A percentile compares a stretch with the other conserved stretches of the same genome.
Conservation (phyloP, 1,284 basidiomycete genomes). For the Agroathelia rolfsii region DNA sequence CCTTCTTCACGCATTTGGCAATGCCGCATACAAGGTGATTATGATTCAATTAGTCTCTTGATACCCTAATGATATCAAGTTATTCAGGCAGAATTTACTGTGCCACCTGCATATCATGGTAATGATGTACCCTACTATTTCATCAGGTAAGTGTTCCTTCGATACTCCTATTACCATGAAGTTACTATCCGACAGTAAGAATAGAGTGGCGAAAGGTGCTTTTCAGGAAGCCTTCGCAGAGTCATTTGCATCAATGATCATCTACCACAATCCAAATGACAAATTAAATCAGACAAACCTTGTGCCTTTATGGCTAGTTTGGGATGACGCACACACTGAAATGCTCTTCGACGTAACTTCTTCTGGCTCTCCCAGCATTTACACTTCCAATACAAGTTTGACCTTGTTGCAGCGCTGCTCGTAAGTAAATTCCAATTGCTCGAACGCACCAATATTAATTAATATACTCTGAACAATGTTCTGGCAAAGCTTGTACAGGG, state of each 20-base stretch:
- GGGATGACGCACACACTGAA: conserved; percentile 16
- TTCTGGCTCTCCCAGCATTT: conserved; percentile 15
- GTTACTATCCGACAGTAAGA: too few species aligned
- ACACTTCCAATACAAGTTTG: conserved; percentile 15
- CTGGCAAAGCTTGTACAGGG: too few species aligned
- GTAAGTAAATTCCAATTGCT: too few species aligned
- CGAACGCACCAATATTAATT: too few species aligned
- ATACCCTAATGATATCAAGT: background rate
- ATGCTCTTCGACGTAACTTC: conserved; percentile 28
- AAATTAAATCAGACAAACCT: conserved; percentile 21
- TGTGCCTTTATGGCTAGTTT: conserved; percentile 21
- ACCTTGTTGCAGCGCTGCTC: conserved; percentile 20
- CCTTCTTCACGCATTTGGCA: conserved; percentile 6
- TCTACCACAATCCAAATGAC: conserved; percentile 26
- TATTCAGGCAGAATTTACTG: conserved; percentile 6
- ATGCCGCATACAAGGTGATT: conserved; percentile 6
- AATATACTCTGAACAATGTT: too few species aligned
- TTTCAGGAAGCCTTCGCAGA: conserved; percentile 30
- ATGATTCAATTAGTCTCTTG: background rate
- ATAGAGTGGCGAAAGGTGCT: too few species aligned
- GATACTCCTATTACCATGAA: too few species aligned
- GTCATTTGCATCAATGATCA: conserved; percentile 27
- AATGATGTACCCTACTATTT: conserved; percentile 15
- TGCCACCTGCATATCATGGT: conserved; percentile 7
- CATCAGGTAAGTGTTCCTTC: conserved; percentile 5